phyloP scores from a whole-genome alignment of 495 filamentous ascomycete genomes.

The Sphaerosporella brunnea region DNA sequence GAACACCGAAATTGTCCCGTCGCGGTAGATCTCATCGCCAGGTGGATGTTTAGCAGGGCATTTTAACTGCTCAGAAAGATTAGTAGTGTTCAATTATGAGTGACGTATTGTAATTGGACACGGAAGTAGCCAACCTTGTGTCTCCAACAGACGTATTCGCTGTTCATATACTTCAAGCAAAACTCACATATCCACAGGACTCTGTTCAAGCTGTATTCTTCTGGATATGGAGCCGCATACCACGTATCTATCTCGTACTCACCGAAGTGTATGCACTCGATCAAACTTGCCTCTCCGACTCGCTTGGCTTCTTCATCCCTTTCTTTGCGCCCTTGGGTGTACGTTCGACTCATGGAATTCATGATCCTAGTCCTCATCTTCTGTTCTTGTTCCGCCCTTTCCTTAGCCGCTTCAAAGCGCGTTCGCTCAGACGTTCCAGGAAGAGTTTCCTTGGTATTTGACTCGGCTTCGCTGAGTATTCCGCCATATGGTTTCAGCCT shows the following conservation, averaged over 20 bases:
- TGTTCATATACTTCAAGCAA: constrained; percentile 98
- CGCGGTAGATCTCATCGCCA: constrained; percentile 94
- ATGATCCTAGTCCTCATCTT: constrained; percentile 29
- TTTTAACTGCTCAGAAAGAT: constrained; percentile 34
- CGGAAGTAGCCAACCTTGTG: constrained; percentile 69
- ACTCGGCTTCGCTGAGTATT: constrained; percentile 72
- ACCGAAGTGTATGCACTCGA: constrained; percentile 96
- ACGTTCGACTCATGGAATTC: background rate
- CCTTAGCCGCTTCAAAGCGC: constrained; percentile 70
- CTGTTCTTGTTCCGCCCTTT: constrained; percentile 83
- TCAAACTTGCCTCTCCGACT: constrained; percentile 77
- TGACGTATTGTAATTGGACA: too few relatives aligned
- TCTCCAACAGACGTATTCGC: constrained; percentile 90
- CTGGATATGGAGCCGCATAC: constrained; percentile 98
- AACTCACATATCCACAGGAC: constrained; percentile 98
- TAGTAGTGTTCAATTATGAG: too few relatives aligned
- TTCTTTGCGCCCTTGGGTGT: constrained; percentile 6
- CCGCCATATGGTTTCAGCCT: constrained; percentile 94
- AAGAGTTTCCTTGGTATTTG: constrained; percentile 75
- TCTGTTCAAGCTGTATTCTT: constrained; percentile 90
- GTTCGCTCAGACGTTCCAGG: constrained; percentile 62
- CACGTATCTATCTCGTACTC: constrained; percentile 96
- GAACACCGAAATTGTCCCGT: constrained; percentile 81
- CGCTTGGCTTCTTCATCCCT: constrained; percentile 37
- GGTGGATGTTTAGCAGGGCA: constrained; percentile 91